Percentiles rank a stretch among this genome's conserved stretches.
These are phyloP conservation scores for Pythium grandisporangium DNA, from an alignment of 352 stramenopile genomes.

Conservation along the genomic window DNA sequence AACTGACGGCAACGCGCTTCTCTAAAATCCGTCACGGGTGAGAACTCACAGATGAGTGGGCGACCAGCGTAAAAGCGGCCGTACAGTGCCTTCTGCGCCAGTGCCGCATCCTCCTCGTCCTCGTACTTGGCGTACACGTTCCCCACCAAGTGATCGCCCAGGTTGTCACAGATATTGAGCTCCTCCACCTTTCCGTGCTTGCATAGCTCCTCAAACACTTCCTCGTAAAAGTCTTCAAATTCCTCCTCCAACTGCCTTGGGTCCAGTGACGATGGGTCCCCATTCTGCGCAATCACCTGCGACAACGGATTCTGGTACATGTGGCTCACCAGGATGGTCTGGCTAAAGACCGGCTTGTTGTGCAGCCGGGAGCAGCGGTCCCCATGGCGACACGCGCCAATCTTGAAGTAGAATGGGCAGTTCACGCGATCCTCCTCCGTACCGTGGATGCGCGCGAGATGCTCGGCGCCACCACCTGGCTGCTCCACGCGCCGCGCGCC, in stretches of 20 bases:
- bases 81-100: slow-evolving; percentile 94
- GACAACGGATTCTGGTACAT: slow-evolving; percentile 96
- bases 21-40: slow-evolving; percentile 97
- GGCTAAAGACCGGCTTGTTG: slow-evolving; percentile 97
- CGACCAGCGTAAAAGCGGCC: slow-evolving; percentile 96
- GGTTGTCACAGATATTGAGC: slow-evolving; percentile 99
- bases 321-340: slow-evolving; percentile 98
- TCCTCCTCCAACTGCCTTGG: slow-evolving; percentile 92
- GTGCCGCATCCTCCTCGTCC: slow-evolving; percentile 97
- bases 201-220: slow-evolving; percentile 97
- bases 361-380: slow-evolving; percentile 98
- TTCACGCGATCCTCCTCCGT: slow-evolving; percentile 98
- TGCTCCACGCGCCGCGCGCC: slow-evolving; percentile 55
- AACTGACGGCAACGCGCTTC: slow-evolving; percentile 98
- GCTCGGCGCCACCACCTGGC: slow-evolving; percentile 85
- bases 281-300: slow-evolving; percentile 85
- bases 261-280: slow-evolving; percentile 75
- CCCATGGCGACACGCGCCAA: slow-evolving; percentile 98
- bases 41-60: slow-evolving; percentile 96
- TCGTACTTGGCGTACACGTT: slow-evolving; percentile 99
- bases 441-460: slow-evolving; percentile 96
- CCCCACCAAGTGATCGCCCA: slow-evolving; percentile 99
- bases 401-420: slow-evolving; percentile 99
- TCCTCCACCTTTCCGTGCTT: slow-evolving; percentile 98
- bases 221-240: slow-evolving; percentile 95